These are phyloP conservation scores for Ramaria sp. DNA, from an alignment of 768 basidiomycete genomes.

Conservation along the genomic window DNA sequence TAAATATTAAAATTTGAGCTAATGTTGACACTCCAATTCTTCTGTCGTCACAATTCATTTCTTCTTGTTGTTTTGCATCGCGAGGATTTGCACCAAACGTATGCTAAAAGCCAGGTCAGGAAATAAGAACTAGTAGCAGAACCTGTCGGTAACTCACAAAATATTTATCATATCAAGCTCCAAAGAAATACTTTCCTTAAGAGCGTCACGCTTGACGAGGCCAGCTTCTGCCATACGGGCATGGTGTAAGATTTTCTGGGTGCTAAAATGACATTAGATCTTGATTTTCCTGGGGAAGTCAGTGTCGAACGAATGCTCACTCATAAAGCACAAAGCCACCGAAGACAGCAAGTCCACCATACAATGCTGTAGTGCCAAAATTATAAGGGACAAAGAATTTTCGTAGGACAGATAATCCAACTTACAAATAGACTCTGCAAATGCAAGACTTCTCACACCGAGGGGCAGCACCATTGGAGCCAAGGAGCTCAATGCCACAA, in stretches of 20 bases:
- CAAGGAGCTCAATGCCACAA: conserved; percentile 76
- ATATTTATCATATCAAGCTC: conserved; percentile 89
- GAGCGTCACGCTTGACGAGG: conserved; percentile 54
- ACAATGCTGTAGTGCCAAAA: conserved; percentile 32
- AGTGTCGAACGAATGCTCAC: conserved; percentile 29
- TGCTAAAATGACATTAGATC: conserved; percentile 31
- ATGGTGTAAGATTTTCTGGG: conserved; percentile 75
- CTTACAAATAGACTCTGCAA: conserved; percentile 56
- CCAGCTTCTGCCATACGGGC: conserved; percentile 67
- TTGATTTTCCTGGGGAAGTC: not conserved
- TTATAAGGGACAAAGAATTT: not conserved
- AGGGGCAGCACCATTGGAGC: conserved; percentile 86
- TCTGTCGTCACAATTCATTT: conserved; percentile 22
- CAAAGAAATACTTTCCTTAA: conserved; percentile 67
- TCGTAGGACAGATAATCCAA: not conserved
- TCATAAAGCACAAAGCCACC: conserved; percentile 81
- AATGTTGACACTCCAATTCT: not conserved
- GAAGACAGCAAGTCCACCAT: conserved; percentile 85
- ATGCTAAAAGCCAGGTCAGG: conserved; percentile 33
- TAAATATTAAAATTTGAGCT: not conserved
- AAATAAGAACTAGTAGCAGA: not conserved
- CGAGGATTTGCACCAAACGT: conserved; percentile 70
- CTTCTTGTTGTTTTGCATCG: conserved; percentile 53
- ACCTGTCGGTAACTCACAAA: conserved; percentile 39
- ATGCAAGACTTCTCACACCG: conserved; percentile 63